phyloP scores from a whole-genome alignment of 1,139 yeast species.

The Entelexis paramagnoliae region DNA sequence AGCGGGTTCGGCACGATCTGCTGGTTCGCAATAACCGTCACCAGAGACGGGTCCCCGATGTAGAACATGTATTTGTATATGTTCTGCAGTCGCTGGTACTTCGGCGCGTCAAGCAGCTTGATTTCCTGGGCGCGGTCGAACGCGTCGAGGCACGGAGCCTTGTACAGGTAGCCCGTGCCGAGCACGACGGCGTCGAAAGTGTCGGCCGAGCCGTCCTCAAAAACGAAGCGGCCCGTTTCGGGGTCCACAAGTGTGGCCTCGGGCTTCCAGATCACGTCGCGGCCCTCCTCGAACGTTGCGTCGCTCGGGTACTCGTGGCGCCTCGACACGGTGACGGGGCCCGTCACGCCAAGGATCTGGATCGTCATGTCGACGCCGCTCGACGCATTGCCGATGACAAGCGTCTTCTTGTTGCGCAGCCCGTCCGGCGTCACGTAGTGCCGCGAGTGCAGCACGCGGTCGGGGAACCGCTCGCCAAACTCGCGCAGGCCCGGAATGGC shows the following conservation, averaged over 20 bases:
- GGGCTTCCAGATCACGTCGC: constrained; percentile 36
- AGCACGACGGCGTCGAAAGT: constrained; percentile 45
- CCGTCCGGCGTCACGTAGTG: constrained; percentile 44
- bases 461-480: constrained; percentile 36
- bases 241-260: constrained; percentile 35
- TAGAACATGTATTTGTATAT: constrained; percentile 46
- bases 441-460: constrained; percentile 46
- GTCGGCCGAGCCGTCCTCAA: constrained; percentile 35
- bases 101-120: constrained; percentile 12
- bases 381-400: constrained; percentile 54
- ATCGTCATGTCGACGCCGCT: constrained; percentile 51
- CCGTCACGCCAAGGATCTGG: constrained; percentile 33
- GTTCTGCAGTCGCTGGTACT: constrained; percentile 29
- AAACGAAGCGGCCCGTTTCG: constrained; percentile 29
- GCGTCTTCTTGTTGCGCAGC: constrained; percentile 37
- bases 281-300: constrained; percentile 31
- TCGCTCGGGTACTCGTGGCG: constrained; percentile 23
- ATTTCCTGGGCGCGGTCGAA: constrained; percentile 25
- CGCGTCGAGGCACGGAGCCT: constrained; percentile 39
- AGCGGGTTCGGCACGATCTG: constrained; percentile 49
- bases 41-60: constrained; percentile 47
- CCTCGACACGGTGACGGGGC: constrained; percentile 19
- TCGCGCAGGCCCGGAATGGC: constrained; percentile 43
- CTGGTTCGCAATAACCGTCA: constrained; percentile 43
- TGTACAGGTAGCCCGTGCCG: constrained; percentile 54